These are phyloP conservation scores for Microdochium bolleyi DNA, from an alignment of 2,329 filamentous ascomycete species.

Conservation along the genomic window DNA sequence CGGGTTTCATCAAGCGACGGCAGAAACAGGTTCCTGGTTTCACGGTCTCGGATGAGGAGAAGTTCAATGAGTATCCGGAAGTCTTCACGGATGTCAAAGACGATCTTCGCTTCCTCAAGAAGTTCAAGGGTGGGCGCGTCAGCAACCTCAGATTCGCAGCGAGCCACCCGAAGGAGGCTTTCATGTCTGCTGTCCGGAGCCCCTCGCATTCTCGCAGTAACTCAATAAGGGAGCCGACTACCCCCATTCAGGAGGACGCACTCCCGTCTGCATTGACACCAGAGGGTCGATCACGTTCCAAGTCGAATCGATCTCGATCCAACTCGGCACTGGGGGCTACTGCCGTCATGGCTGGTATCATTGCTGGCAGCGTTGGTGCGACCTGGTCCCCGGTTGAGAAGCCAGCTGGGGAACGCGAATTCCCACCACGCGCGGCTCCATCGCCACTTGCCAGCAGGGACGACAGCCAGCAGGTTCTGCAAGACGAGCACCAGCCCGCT, in stretches of 20 bases:
- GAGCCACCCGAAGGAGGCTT: constrained; percentile 63
- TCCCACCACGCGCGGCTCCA: constrained; percentile 20
- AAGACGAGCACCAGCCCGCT: not conserved
- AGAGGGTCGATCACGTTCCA: constrained; percentile 56
- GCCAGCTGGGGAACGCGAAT: constrained; percentile 23
- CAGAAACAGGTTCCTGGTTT: constrained; percentile 40
- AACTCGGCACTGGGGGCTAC: constrained; percentile 68
- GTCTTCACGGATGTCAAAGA: constrained; percentile 69
- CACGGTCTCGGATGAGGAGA: constrained; percentile 58
- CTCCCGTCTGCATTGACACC: constrained; percentile 43
- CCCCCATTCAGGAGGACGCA: constrained; percentile 52
- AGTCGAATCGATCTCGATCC: constrained; percentile 57
- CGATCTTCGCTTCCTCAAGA: constrained; percentile 73
- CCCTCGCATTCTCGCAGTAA: constrained; percentile 58
- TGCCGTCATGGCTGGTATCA: constrained; percentile 75
- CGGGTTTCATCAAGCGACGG: constrained; percentile 42
- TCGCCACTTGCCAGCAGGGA: constrained; percentile 19
- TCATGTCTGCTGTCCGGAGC: constrained; percentile 51
- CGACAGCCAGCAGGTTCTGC: constrained; percentile 6
- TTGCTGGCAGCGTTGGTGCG: constrained; percentile 67
- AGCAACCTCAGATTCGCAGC: constrained; percentile 77
- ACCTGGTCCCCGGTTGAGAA: constrained; percentile 66
- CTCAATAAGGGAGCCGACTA: constrained; percentile 52
- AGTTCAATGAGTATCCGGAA: constrained; percentile 61
- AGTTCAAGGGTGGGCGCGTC: constrained; percentile 71